A percentile compares a stretch with the other conserved stretches of the same genome.
Evolutionary conservation across 2,329 filamentous ascomycete genomes (phyloP).

Genomic region (Cladophialophora psammophila): DNA sequence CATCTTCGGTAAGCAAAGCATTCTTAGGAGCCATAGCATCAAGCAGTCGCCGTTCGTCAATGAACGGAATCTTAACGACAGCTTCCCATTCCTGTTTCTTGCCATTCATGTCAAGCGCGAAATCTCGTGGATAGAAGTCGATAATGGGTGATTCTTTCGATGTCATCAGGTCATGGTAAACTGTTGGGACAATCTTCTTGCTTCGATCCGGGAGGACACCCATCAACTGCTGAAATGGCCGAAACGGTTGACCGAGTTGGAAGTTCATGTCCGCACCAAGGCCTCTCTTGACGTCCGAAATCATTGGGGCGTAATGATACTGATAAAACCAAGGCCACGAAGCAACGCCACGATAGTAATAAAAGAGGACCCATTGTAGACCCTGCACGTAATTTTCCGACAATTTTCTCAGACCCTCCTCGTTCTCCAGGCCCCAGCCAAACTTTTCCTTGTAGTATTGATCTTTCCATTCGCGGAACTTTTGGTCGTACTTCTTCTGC

Average conservation of each 20-base stretch:
- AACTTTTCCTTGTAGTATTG: constrained; percentile 93
- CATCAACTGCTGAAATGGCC: constrained; percentile 96
- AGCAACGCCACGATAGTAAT: constrained; percentile 96
- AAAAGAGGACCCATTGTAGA: constrained; percentile 96
- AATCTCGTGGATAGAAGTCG: constrained; percentile 97
- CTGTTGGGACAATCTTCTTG: constrained; percentile 89
- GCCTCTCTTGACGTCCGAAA: constrained; percentile 91
- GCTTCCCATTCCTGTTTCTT: constrained; percentile 99
- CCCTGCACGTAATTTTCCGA: constrained; percentile 98
- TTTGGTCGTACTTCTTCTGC: constrained; percentile 85
- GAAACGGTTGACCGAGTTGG: constrained; percentile 91
- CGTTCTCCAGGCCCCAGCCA: constrained; percentile 81
- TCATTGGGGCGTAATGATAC: constrained; percentile 98
- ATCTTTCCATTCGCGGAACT: constrained; percentile 92
- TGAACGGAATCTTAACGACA: constrained; percentile 98
- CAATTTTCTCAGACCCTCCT: constrained; percentile 79
- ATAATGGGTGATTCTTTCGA: constrained; percentile 88
- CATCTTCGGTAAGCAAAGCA: constrained; percentile 74
- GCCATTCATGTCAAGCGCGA: constrained; percentile 98
- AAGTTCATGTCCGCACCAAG: constrained; percentile 88
- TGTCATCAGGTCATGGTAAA: constrained; percentile 94
- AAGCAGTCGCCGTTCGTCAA: constrained; percentile 87
- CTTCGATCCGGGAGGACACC: constrained; percentile 96
- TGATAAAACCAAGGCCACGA: constrained; percentile 99
- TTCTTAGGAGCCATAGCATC: constrained; percentile 87